phyloP scores from a whole-genome alignment of 129 eudicot genomes.

The Daucus carota region DNA sequence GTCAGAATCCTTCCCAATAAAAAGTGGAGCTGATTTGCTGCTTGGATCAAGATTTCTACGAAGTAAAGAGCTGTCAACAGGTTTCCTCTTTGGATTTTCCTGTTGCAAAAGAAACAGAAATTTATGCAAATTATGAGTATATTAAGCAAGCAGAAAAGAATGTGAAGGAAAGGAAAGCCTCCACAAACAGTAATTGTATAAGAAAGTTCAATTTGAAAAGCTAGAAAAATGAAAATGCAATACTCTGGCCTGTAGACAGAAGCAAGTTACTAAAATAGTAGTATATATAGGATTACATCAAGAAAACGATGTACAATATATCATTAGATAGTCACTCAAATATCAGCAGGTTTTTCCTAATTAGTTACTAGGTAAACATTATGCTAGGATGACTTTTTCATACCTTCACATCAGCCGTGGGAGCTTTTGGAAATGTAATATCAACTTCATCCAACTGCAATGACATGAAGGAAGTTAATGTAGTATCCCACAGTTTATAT shows the following conservation, averaged over 20 bases:
- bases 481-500: not conserved
- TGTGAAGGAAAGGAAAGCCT: not conserved
- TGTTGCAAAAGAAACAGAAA: conserved; percentile 16
- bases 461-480: not conserved
- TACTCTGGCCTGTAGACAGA: not conserved
- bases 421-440: conserved; percentile 32
- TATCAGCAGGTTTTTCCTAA: not conserved
- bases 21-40: conserved; percentile 79
- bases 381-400: conserved; percentile 1
- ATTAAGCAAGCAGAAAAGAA: not conserved
- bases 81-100: conserved; percentile 31
- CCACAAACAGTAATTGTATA: not conserved
- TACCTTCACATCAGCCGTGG: conserved; percentile 37
- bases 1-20: conserved; percentile 35
- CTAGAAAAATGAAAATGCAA: not conserved
- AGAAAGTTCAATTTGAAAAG: not conserved
- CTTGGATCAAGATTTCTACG: conserved; percentile 26
- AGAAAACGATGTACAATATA: not conserved
- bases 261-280: too few relatives aligned
- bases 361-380: not conserved
- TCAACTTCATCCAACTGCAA: conserved; percentile 52
- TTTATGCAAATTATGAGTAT: not conserved
- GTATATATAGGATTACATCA: too few relatives aligned
- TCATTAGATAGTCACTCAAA: not conserved
- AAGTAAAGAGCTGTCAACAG: conserved; percentile 31